Percentiles rank a stretch among this genome's conserved stretches.
phyloP scores from a whole-genome alignment of 805 yeast species.

The Candida nitratophila region DNA sequence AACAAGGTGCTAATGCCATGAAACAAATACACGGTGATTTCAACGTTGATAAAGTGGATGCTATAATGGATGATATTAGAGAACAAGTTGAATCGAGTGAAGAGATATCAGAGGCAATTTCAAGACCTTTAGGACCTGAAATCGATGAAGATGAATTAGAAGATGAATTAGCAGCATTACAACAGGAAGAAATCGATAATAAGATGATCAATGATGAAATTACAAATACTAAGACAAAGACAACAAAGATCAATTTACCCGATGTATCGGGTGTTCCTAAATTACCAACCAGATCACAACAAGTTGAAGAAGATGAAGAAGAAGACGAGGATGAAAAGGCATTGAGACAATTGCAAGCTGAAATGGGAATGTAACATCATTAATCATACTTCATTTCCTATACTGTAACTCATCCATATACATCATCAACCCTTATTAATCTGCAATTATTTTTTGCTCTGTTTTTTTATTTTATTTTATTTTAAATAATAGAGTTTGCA shows the following conservation, averaged over 20 bases:
- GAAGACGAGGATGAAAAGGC: slow-evolving; percentile 85
- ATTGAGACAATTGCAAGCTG: slow-evolving; percentile 72
- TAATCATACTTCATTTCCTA: too few relatives aligned
- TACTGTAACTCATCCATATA: background rate
- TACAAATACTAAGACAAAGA: slow-evolving; percentile 21
- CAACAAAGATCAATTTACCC: slow-evolving; percentile 32
- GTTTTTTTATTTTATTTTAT: too few relatives aligned
- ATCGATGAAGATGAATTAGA: slow-evolving; percentile 83
- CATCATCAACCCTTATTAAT: too few relatives aligned
- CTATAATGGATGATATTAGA: slow-evolving; percentile 95
- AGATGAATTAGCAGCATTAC: slow-evolving; percentile 84
- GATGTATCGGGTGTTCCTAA: slow-evolving; percentile 38
- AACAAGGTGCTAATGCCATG: slow-evolving; percentile 96
- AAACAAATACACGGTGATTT: slow-evolving; percentile 91
- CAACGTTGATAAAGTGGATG: slow-evolving; percentile 93
- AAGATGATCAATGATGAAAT: slow-evolving; percentile 41
- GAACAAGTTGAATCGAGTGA: slow-evolving; percentile 94
- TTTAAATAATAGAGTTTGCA: too few relatives aligned
- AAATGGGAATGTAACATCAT: slow-evolving; percentile 60
- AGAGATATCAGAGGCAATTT: slow-evolving; percentile 92
- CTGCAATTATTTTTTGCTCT: too few relatives aligned
- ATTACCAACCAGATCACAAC: slow-evolving; percentile 37
- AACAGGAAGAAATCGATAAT: slow-evolving; percentile 70
- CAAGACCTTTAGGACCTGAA: slow-evolving; percentile 85
- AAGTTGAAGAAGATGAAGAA: slow-evolving; percentile 49